Evolutionary conservation across 1,139 yeast genomes (phyloP).

Genomic region (Insectozyma bohioensis): DNA sequence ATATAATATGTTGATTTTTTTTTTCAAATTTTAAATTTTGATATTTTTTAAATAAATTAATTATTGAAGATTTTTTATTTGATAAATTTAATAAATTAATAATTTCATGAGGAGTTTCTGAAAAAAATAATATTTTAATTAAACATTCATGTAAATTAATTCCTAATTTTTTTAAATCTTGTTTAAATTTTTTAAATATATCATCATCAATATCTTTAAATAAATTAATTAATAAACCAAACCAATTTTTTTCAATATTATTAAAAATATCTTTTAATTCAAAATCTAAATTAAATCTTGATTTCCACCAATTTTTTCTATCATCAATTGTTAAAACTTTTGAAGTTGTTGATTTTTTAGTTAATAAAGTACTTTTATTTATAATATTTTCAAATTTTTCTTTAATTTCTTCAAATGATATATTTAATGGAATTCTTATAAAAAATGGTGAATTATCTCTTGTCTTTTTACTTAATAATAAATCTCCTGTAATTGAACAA

Average conservation of each 20-base stretch:
- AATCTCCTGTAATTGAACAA: conserved; percentile 57
- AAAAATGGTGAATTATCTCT: conserved; percentile 40
- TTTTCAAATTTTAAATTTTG: conserved; percentile 18
- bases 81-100: background rate
- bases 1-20: conserved; percentile 50
- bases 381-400: conserved; percentile 52
- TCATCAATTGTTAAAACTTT: conserved; percentile 57
- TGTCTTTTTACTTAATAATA: conserved; percentile 51
- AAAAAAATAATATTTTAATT: too few relatives aligned
- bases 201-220: conserved; percentile 24
- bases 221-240: conserved; percentile 82
- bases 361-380: conserved; percentile 57
- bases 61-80: conserved; percentile 16
- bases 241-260: conserved; percentile 65
- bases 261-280: conserved; percentile 53
- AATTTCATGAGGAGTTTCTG: too few relatives aligned
- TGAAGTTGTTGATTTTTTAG: conserved; percentile 52
- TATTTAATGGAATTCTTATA: conserved; percentile 45
- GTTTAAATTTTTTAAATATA: conserved; percentile 35
- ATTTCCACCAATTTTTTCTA: conserved; percentile 76
- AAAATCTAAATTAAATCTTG: conserved; percentile 61
- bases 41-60: conserved; percentile 39
- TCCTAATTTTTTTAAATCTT: conserved; percentile 30
- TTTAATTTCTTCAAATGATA: conserved; percentile 49
- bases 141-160: conserved; percentile 51